Percentiles rank a stretch among this genome's conserved stretches.
Conservation (phyloP, 116 monocot species). For the Thalassia testudinum region DNA sequence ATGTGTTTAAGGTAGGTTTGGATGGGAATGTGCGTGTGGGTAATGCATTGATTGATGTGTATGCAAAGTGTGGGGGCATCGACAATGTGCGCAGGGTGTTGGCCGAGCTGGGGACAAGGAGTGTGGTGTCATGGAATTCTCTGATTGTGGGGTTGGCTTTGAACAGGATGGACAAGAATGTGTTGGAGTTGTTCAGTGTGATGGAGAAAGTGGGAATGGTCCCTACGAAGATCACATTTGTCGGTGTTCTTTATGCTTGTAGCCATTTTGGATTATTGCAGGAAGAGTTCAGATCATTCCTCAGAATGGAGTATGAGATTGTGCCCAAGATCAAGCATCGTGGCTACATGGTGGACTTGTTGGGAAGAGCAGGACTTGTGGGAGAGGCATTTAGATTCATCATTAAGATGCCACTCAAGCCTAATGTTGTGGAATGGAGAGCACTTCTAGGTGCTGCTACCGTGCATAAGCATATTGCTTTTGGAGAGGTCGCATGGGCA, state of each 20-base stretch:
- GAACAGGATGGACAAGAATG: conserved; percentile 48
- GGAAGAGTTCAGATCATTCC: conserved; percentile 39
- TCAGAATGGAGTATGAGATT: conserved; percentile 41
- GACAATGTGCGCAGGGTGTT: conserved; percentile 32
- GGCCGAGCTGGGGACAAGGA: conserved; percentile 35
- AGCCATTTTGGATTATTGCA: no score
- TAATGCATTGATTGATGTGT: conserved; percentile 54
- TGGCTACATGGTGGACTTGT: conserved; percentile 70
- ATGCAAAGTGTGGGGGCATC: conserved; percentile 44
- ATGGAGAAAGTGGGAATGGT: conserved; percentile 38
- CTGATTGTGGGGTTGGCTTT: conserved; percentile 49
- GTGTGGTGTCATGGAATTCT: conserved; percentile 53
- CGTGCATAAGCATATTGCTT: conserved; percentile 32
- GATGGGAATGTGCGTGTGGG: conserved; percentile 28
- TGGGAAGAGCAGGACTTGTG: no score
- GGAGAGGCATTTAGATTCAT: no score
- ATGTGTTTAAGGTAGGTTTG: conserved; percentile 25
- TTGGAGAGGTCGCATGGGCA: conserved; percentile 36
- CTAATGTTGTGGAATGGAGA: conserved; percentile 58
- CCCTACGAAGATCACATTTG: conserved; percentile 54
- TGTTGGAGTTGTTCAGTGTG: conserved; percentile 35
- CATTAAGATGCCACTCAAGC: no score
- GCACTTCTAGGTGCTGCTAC: conserved; percentile 50
- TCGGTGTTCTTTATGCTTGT: conserved; percentile 59
- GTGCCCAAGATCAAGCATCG: no score